Percentiles rank a stretch among this genome's conserved stretches.
Evolutionary conservation across 805 yeast genomes (phyloP).

Genomic region (Wickerhamiella alocasiicola): DNA sequence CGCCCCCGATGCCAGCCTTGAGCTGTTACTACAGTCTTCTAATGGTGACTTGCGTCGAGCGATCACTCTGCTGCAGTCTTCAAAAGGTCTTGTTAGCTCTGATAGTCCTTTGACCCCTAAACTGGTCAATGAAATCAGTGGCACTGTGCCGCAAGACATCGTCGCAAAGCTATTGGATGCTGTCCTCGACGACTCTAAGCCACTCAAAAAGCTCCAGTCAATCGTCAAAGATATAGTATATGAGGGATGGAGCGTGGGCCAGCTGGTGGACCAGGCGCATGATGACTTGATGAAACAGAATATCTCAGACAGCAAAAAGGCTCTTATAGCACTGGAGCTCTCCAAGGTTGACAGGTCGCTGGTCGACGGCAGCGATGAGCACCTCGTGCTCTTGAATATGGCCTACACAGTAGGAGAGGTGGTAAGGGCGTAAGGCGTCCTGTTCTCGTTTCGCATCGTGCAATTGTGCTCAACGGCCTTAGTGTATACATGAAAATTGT

Average conservation of each 20-base stretch:
- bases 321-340: conserved; percentile 1
- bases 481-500: too few species aligned
- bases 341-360: conserved; percentile 4
- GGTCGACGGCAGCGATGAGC: conserved; percentile 11
- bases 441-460: too few species aligned
- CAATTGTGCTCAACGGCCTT: too few species aligned
- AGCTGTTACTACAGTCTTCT: conserved; percentile 56
- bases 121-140: conserved; percentile 60
- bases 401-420: conserved; percentile 7
- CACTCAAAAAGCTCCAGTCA: conserved; percentile 17
- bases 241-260: conserved; percentile 72
- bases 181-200: conserved; percentile 18
- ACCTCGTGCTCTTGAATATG: conserved; percentile 1
- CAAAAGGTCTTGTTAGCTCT: conserved; percentile 36
- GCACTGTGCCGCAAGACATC: conserved; percentile 46
- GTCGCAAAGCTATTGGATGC: conserved; percentile 34
- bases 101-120: conserved; percentile 30
- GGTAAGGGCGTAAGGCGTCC: too few species aligned
- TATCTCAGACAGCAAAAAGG: conserved; percentile 27
- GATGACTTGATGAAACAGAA: conserved; percentile 50
- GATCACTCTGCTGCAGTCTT: conserved; percentile 78
- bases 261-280: conserved; percentile 59
- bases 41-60: conserved; percentile 90
- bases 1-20: conserved; percentile 38
- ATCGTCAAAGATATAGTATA: conserved; percentile 41